Conservation (phyloP, 2,329 filamentous ascomycete species). For the Escovopsis sp. region DNA sequence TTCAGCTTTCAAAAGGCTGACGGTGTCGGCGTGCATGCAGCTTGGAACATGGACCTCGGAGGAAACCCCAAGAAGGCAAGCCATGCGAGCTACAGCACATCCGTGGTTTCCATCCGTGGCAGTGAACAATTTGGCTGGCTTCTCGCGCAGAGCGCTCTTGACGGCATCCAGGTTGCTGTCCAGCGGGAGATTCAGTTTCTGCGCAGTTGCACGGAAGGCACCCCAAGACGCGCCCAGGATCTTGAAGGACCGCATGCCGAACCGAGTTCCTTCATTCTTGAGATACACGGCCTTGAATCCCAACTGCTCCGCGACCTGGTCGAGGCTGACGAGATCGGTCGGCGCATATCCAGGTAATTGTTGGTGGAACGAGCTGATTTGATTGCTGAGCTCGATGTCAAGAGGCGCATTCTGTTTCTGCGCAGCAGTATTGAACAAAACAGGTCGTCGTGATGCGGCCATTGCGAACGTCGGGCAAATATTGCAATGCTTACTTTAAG, state of each 20-base stretch:
- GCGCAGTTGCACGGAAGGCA: constrained; percentile 40
- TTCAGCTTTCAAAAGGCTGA: constrained; percentile 42
- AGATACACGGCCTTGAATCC: constrained; percentile 44
- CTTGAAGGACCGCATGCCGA: constrained; percentile 63
- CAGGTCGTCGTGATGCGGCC: constrained; percentile 4
- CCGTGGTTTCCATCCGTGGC: constrained; percentile 70
- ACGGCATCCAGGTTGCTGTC: constrained; percentile 30
- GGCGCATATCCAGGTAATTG: constrained; percentile 23
- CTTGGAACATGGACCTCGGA: constrained; percentile 48
- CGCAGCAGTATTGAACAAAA: constrained; percentile 7
- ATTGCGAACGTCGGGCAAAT: neutral
- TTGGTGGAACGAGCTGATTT: constrained; percentile 7
- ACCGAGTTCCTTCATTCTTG: constrained; percentile 56
- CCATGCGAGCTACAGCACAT: constrained; percentile 57
- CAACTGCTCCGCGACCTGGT: constrained; percentile 39
- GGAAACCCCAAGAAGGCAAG: constrained; percentile 37
- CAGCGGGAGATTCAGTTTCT: constrained; percentile 27
- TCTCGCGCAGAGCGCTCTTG: constrained; percentile 14
- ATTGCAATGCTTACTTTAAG: neutral
- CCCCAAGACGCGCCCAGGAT: constrained; percentile 70
- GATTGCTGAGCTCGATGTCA: neutral
- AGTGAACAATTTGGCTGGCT: constrained; percentile 36
- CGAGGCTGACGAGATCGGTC: constrained; percentile 38
- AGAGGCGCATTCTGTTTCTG: constrained; percentile 4
- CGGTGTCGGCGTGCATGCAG: constrained; percentile 39